Base-by-base conservation (phyloP, 176 grass and related monocot genomes). In the Avena sativa region DNA sequence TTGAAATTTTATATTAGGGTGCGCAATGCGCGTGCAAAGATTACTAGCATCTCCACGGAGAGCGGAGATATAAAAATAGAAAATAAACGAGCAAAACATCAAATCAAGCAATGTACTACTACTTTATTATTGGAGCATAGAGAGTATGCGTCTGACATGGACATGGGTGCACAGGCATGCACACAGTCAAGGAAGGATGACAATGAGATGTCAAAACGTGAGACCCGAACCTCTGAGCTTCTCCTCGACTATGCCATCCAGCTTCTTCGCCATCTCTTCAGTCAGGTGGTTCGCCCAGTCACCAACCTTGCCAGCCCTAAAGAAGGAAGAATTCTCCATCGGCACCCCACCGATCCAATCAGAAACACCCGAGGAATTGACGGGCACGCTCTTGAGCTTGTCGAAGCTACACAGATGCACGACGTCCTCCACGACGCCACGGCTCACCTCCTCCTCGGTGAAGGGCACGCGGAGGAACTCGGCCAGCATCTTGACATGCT, bases 401-500 rank as follows among this genome's bases (percentile, higher is more conserved):
- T 82, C 46, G 48, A 82, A 82, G 48, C 80, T 55, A 3, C 64
- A 82, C 12, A 82, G 64, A 0, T 52, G 48, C 28, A 82, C 80
- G 2, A 70, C 48, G 10, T 69, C 80, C 46, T 82, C 48, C 28
- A 82, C 63, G 0, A 13, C 51, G 1, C 71, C 71, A 2, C 12
- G 2, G 16, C 46, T 74, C 44, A 50, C 46, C 71, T 74, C 71
- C 46, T 74, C 21, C 21, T 74, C n/a, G 46, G 46, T 50, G 71
- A 74, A 74, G 21, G 71, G 71, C 6, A 74, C 71, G 1, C 12
- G 6, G 71, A 74, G 71, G 71, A 74, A 74, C 21, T 28, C 48
- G 6, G 72, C 72, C 2, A 74, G 72, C 72, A 28, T 50, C 72
- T 74, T 74, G n/a, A 51, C 72, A 8, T 74, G 46, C 12, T 51